Conservation (phyloP, 1,284 basidiomycete genomes). For the Blastosporella zonata region DNA sequence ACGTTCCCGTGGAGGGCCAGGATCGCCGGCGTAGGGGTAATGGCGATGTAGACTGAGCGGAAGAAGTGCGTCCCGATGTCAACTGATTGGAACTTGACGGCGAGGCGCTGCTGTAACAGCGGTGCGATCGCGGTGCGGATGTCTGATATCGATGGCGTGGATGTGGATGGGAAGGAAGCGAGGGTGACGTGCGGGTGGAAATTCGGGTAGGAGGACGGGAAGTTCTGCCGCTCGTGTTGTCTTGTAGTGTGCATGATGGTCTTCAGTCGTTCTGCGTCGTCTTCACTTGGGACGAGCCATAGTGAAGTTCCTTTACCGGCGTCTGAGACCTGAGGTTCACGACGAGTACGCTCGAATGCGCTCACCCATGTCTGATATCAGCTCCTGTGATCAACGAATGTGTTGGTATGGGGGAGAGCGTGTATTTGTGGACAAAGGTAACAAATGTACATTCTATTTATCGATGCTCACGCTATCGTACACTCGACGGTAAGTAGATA, state of each 20-base stretch:
- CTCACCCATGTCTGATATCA: conserved; percentile 12
- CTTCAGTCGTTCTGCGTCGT: conserved; percentile 38
- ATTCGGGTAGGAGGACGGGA: conserved; percentile 46
- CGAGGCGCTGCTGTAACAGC: conserved; percentile 28
- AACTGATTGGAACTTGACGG: conserved; percentile 50
- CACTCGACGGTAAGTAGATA: conserved; percentile 5
- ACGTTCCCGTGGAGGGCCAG: conserved; percentile 47
- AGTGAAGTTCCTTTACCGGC: conserved; percentile 46
- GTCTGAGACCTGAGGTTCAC: not conserved
- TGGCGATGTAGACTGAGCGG: conserved; percentile 62
- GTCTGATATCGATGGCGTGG: conserved; percentile 24
- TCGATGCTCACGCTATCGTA: conserved; percentile 14
- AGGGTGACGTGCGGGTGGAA: conserved; percentile 73
- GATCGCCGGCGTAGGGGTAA: conserved; percentile 45
- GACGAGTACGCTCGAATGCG: not conserved
- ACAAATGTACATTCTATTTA: conserved; percentile 2
- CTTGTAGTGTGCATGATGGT: conserved; percentile 39
- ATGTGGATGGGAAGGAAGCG: conserved; percentile 41
- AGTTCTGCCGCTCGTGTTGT: conserved; percentile 18
- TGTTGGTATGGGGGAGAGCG: not conserved
- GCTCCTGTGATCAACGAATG: not conserved
- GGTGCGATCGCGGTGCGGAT: conserved; percentile 42
- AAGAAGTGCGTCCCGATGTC: conserved; percentile 60
- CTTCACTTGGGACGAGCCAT: conserved; percentile 57
- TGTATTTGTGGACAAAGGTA: not conserved